Evolutionary conservation across 2,329 filamentous ascomycete genomes (phyloP).

Genomic region (Berkeleyomyces rouxiae): DNA sequence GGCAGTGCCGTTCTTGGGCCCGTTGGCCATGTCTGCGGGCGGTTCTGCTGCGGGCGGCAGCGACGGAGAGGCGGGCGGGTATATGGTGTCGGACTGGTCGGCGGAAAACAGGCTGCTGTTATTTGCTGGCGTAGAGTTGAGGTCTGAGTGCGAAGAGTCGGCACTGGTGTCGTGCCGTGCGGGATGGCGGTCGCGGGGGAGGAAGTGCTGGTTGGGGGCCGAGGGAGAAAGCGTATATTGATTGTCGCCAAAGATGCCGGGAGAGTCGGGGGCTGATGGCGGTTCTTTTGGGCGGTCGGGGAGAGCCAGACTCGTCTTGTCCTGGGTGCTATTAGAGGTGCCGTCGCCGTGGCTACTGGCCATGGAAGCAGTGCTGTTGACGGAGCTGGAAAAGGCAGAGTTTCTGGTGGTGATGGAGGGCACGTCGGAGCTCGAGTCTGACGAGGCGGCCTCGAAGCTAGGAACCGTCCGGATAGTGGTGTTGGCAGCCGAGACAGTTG

Average conservation of each 20-base stretch:
- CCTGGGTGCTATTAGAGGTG: conserved; percentile 3
- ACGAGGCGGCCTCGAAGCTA: conserved; percentile 33
- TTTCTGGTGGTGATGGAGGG: conserved; percentile 23
- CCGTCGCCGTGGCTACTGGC: conserved; percentile 22
- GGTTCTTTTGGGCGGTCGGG: neutral
- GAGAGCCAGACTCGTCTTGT: neutral
- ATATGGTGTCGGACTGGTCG: conserved; percentile 6
- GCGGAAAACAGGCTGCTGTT: conserved; percentile 4
- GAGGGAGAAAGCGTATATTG: neutral
- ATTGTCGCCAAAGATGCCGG: neutral
- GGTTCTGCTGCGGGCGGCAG: conserved; percentile 17
- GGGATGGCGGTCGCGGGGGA: neutral
- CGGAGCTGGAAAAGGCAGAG: conserved; percentile 39
- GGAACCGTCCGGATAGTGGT: conserved; percentile 41
- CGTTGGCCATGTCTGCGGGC: conserved; percentile 8
- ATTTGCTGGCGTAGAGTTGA: conserved; percentile 20
- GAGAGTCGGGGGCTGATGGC: neutral
- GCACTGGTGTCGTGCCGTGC: neutral
- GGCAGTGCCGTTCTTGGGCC: neutral
- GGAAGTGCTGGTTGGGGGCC: neutral
- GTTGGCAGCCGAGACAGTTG: conserved; percentile 5
- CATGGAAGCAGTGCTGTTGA: conserved; percentile 35
- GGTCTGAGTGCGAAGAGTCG: conserved; percentile 3
- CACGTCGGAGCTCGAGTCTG: conserved; percentile 27
- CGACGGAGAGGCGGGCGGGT: conserved; percentile 9